Evolutionary conservation across 108 stramenopile genomes (phyloP), one percentile per base, ranked within the genome.

Genomic region (Cylindrotheca closterium): DNA sequence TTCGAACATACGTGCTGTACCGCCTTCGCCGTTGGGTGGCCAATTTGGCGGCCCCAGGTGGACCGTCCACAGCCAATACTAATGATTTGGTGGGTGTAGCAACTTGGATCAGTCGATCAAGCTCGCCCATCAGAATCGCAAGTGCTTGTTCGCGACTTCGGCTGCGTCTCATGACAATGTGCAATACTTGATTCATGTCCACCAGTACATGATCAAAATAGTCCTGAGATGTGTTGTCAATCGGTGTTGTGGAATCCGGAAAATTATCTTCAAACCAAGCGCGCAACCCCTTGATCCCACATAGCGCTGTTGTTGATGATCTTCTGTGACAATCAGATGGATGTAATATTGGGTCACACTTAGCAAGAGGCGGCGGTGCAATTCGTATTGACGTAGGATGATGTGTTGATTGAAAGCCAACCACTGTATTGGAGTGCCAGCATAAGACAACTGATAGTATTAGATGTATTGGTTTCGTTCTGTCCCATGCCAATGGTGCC

Each of bases 151-250:
- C 87, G 56, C 68, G 77, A 30, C 59, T 67, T 62, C 65, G 48
- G 49, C 42, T 55, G 31, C 82, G 68, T 10, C 91, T 70, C 30
- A 91, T 8, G 1, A 72, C 55, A 17, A 79, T 60, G 53, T 95
- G 94, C 15, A 95, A 50, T n/a, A 91, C 70, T 51, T 95, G 94
- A 75, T 95, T 95, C 60, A 87, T 81, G 65, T 95, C 94, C 0
- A 95, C 74, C 42, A 95, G 68, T 0, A 95, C 91, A 54, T 95
- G 94, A 79, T 95, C 91, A 67, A 87, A 95, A 4, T 55, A 57
- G 30, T 91, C 83, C 17, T 60, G 55, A 37, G 70, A 55, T 26
- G 30, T 32, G 23, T 47, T n/a, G 29, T 58, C 47, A 7, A 94
- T 68, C 2, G 63, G 61, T 1, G 30, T 17, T 25, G 86, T 72